Base-by-base conservation (phyloP, 202 grass and related monocot genomes). In the Digitaria exilis region DNA sequence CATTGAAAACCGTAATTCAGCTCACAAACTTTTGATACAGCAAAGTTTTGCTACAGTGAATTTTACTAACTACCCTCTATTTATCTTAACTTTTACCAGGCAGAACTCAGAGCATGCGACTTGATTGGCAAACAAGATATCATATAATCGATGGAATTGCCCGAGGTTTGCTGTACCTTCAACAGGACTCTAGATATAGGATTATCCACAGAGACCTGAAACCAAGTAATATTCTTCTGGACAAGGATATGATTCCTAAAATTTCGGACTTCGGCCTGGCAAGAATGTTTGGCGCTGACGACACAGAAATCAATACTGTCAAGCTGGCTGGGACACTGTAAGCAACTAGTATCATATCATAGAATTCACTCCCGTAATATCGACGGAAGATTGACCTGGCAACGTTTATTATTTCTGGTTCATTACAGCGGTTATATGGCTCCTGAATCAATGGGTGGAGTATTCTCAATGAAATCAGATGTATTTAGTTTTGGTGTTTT, bases 241-340 rank as follows among this genome's bases (percentile, higher is more conserved):
- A 94, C 5, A 78, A 84, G 55, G 86, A 94, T 14, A 88, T 94
- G 91, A 88, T 72, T 14, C 91, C 86, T 8, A 94, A 88, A 21
- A 90, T 94, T 32, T 94, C 91, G 63, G 88, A 90, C 57, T 94
- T 94, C 0, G 86, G 91, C 26, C 84, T 90, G 88, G 91, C 91
- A 69, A 86, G 86, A 29, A 90, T 94, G 32, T 94, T 94, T 2
- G 76, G 79, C 4, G 73, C 60, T 0, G 86, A 90, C 0, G 83
- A 94, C 7, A 64, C 70, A 0, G 70, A 72, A 83, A 85, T 88
- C 50, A 94, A 90, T 75, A 94, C 85, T 4, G 45, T 79, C 17
- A 88, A 80, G 86, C 79, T 94, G 16, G 88, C 91, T 5, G 88
- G 88, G 4, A 94, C 86, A 34, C 88, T 90, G 91, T 94, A 94